Base-by-base conservation (phyloP, 768 basidiomycete genomes). In the Cytidiella melzeri region DNA sequence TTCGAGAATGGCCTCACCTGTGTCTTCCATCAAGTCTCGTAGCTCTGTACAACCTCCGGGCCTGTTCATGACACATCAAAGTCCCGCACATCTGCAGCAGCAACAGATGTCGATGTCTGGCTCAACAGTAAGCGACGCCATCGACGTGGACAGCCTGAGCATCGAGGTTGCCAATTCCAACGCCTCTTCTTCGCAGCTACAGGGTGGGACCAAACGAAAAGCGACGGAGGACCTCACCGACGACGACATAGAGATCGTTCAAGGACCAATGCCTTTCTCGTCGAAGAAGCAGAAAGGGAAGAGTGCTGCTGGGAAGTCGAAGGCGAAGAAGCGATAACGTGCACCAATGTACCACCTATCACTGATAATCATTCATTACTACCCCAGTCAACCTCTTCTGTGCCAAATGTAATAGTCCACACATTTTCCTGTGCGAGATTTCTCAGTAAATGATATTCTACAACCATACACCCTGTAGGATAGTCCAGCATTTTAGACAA, bases 1-100 rank as follows among this genome's bases (percentile, higher is more conserved):
- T 11, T 71, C 72, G 2, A 71, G 75, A 25, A 68, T 71, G 24
- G 59, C 63, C 3, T 75, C 75, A 3, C 74, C 75, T 2, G 69
- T 74, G 34, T 80, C 74, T 0, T 82, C 83, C 1, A 65, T 73
- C n/a, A 69, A 61, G 28, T 74, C 75, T 11, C 63, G 64, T 23
- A 62, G 59, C 6, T 68, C 69, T 2, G 53, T 54, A 6, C 59
- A 55, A 24, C 45, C 12, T 20, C 43, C 18, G 46, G 67, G 9
- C 44, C 51, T 2, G 60, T 58, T 3, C 52, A 58, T 27, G 69
- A 74, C 47, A 10, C 26, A 41, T 21, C 76, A 70, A 47, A 84
- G 81, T 59, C 81, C 83, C 11, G 67, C 68, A 13, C 69, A 70
- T 45, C 60, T 45, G 19, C 66, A 40, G 60, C 64, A 52, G 58